phyloP scores from a whole-genome alignment of 768 basidiomycete genomes.

The Arthromyces matolae region DNA sequence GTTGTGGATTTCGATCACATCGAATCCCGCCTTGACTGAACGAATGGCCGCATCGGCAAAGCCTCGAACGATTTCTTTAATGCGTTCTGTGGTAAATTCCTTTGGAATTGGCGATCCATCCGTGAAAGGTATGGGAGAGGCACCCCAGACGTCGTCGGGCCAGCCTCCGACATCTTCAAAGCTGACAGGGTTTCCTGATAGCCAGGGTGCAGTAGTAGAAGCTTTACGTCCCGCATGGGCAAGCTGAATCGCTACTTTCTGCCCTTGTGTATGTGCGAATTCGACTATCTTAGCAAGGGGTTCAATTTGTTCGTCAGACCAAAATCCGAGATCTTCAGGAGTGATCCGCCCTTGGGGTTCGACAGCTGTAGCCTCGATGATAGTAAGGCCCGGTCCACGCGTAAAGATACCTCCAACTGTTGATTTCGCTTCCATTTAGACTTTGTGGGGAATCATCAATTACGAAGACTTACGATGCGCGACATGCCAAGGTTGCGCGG shows the following conservation, averaged over 20 bases:
- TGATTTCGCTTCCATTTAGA: not conserved
- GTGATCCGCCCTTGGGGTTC: conserved; percentile 57
- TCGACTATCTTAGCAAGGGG: conserved; percentile 50
- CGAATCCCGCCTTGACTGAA: conserved; percentile 56
- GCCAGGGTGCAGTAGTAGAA: conserved; percentile 60
- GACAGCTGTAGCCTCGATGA: conserved; percentile 69
- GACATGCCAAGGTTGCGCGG: conserved; percentile 51
- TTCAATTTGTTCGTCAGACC: conserved; percentile 56
- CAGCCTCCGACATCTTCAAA: conserved; percentile 42
- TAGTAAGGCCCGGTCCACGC: conserved; percentile 52
- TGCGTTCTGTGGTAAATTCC: conserved; percentile 52
- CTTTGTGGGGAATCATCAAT: conserved; percentile 11
- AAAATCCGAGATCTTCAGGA: conserved; percentile 61
- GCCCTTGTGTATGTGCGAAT: conserved; percentile 68
- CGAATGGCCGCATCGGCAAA: conserved; percentile 51
- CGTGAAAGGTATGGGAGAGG: conserved; percentile 46
- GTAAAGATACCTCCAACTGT: conserved; percentile 51
- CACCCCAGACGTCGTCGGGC: conserved; percentile 53
- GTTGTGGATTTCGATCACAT: conserved; percentile 59
- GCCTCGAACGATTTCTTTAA: conserved; percentile 52
- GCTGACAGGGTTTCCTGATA: conserved; percentile 32
- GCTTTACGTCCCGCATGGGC: conserved; percentile 77
- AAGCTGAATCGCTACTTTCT: conserved; percentile 74
- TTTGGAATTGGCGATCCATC: conserved; percentile 47
- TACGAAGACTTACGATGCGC: conserved; percentile 51